A percentile compares a stretch with the other conserved stretches of the same genome.
These are phyloP conservation scores for Sordaria brevicollis DNA, from an alignment of 495 filamentous ascomycete species.

Conservation along the genomic window DNA sequence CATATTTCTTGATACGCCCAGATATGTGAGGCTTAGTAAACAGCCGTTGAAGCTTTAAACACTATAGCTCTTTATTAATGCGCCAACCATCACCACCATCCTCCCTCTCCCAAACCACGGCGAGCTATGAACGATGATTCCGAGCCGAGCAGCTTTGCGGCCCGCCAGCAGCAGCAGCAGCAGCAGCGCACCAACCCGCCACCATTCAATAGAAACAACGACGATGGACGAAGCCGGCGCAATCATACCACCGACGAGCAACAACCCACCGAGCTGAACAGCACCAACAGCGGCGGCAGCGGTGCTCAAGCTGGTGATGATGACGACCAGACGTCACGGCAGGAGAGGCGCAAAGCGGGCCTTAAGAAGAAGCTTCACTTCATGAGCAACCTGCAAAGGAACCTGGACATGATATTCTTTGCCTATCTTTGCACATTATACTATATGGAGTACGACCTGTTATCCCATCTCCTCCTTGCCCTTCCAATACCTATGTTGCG, in stretches of 20 bases:
- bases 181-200: slow-evolving; percentile 14
- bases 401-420: slow-evolving; percentile 72
- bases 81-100: background rate
- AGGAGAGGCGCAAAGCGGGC: slow-evolving; percentile 25
- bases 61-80: background rate
- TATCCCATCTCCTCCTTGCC: no score
- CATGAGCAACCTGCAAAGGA: slow-evolving; percentile 58
- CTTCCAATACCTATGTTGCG: background rate
- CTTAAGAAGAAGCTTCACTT: slow-evolving; percentile 51
- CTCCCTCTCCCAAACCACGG: slow-evolving; percentile 14
- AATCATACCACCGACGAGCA: slow-evolving; percentile 7
- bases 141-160: slow-evolving; percentile 46
- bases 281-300: slow-evolving; percentile 14
- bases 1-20: background rate
- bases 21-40: background rate
- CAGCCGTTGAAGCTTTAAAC: background rate
- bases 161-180: slow-evolving; percentile 30
- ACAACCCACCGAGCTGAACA: slow-evolving; percentile 9
- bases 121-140: slow-evolving; percentile 60
- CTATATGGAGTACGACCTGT: slow-evolving; percentile 79
- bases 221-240: slow-evolving; percentile 17
- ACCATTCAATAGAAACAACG: slow-evolving; percentile 3
- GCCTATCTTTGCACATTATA: slow-evolving; percentile 73
- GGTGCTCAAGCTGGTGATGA: background rate
- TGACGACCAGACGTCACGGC: background rate